Evolutionary conservation across 306 rosid species (phyloP).

Genomic region (Dalbergia cultrata): DNA sequence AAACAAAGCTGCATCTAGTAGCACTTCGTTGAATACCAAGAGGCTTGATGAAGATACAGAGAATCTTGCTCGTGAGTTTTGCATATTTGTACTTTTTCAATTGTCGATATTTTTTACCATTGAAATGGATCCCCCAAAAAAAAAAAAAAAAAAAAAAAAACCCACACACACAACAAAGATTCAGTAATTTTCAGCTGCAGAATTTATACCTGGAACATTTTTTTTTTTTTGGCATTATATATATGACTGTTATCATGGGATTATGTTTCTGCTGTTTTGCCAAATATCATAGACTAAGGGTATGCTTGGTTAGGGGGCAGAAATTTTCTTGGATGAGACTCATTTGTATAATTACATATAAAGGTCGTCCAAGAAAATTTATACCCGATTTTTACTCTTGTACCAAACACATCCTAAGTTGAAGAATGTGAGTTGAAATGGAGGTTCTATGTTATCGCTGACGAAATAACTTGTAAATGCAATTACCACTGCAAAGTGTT

Average conservation of each 20-base stretch:
- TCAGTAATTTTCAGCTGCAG: neutral
- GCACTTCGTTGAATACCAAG: slow-evolving; percentile 87
- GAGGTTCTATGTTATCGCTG: neutral
- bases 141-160: no score
- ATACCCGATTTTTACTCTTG: neutral
- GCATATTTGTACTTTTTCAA: neutral
- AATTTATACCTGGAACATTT: neutral
- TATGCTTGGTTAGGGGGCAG: no score
- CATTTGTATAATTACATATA: no score
- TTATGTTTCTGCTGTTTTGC: neutral
- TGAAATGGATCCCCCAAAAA: neutral
- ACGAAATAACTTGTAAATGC: no score
- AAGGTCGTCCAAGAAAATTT: neutral
- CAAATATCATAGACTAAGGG: neutral
- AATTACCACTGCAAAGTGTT: neutral
- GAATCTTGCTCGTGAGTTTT: slow-evolving; percentile 78
- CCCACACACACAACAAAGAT: no score
- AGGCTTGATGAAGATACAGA: slow-evolving; percentile 91
- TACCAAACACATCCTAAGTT: neutral
- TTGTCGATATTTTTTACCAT: neutral
- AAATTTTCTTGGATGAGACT: no score
- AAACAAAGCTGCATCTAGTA: slow-evolving; percentile 83
- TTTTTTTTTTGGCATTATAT: neutral
- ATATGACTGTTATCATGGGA: neutral
- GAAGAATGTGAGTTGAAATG: slow-evolving; percentile 11